Percentiles rank a stretch among this genome's conserved stretches.
These are phyloP conservation scores for Podosphaera fusca DNA, from an alignment of 2,329 filamentous ascomycete species.

Conservation along the genomic window DNA sequence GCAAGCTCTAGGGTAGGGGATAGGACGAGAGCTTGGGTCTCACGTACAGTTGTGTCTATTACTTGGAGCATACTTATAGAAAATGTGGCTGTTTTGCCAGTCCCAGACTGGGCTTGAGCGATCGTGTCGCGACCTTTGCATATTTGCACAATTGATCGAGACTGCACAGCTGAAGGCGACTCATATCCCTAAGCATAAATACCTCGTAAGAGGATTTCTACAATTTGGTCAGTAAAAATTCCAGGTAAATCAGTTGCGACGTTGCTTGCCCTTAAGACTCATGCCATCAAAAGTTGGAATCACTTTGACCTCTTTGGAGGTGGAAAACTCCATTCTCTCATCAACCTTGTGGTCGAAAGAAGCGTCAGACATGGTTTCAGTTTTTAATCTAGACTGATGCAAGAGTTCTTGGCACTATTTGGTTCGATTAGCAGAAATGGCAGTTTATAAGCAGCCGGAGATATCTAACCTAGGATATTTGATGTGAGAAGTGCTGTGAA, in stretches of 20 bases:
- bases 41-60: constrained; percentile 77
- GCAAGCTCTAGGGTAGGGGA: constrained; percentile 92
- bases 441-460: too few species aligned
- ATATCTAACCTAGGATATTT: too few species aligned
- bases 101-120: constrained; percentile 90
- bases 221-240: constrained; percentile 1
- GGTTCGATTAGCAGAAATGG: too few species aligned
- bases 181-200: constrained; percentile 98
- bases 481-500: too few species aligned
- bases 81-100: constrained; percentile 90
- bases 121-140: constrained; percentile 99
- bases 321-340: constrained; percentile 94
- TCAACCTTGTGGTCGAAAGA: constrained; percentile 72
- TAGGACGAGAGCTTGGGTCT: constrained; percentile 84
- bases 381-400: constrained; percentile 18
- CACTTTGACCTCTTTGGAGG: constrained; percentile 91
- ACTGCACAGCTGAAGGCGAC: constrained; percentile 92
- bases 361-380: constrained; percentile 48
- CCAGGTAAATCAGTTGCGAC: neutral
- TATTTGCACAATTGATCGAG: constrained; percentile 91
- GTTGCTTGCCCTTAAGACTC: constrained; percentile 53
- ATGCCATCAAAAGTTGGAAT: constrained; percentile 81
- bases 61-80: constrained; percentile 91
- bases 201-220: constrained; percentile 53
- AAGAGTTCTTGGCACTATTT: too few species aligned